phyloP scores from a whole-genome alignment of 192 early-diverging fungal genomes.

The Linnemannia hyalina region DNA sequence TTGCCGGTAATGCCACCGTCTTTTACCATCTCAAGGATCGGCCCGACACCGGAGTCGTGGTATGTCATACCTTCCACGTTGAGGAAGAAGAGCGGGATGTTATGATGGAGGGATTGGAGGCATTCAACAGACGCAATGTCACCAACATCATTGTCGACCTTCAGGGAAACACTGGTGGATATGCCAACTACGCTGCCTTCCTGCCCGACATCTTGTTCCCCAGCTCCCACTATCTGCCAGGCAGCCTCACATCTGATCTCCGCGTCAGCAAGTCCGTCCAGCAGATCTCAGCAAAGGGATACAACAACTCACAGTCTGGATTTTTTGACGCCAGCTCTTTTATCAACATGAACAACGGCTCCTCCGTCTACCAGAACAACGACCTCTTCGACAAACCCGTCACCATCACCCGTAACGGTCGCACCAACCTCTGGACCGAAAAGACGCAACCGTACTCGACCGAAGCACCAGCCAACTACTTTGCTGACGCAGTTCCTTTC shows the following conservation, averaged over 20 bases:
- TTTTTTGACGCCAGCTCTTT: background rate
- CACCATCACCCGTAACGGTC: background rate
- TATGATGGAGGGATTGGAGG: background rate
- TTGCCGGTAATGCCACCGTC: background rate
- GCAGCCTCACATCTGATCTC: background rate
- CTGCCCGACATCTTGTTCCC: conserved; percentile 25
- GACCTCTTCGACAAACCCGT: conserved; percentile 1
- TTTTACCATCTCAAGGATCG: conserved; percentile 37
- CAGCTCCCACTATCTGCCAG: background rate
- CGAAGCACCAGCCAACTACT: background rate
- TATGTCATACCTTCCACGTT: background rate
- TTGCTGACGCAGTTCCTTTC: background rate
- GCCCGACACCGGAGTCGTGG: conserved; percentile 19
- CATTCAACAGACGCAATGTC: background rate
- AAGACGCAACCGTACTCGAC: background rate
- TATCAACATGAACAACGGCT: background rate
- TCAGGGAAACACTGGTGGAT: conserved; percentile 10
- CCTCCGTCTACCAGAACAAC: background rate
- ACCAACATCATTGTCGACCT: conserved; percentile 35
- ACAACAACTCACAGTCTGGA: background rate
- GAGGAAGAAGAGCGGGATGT: background rate
- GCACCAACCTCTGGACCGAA: conserved; percentile 7
- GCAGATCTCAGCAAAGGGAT: background rate
- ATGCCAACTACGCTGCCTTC: background rate
- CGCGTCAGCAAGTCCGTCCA: background rate